Evolutionary conservation across 1,139 yeast species (phyloP).

Genomic region (Arxiozyma slooffiae): DNA sequence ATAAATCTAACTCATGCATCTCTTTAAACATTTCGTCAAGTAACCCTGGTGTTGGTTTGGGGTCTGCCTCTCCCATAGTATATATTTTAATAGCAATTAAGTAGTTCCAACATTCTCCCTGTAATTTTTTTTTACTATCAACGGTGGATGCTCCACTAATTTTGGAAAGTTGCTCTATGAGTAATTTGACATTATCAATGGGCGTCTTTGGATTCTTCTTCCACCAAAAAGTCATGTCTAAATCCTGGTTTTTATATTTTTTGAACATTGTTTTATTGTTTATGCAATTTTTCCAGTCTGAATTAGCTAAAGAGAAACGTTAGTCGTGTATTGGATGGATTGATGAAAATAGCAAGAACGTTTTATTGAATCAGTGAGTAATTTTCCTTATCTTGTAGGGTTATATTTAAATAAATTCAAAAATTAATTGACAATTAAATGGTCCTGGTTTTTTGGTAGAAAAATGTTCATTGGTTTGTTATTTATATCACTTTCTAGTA

Average conservation of each 20-base stretch:
- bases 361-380: background rate
- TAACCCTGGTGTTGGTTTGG: constrained; percentile 66
- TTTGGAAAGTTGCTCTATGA: constrained; percentile 63
- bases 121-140: constrained; percentile 49
- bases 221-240: constrained; percentile 75
- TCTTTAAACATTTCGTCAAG: constrained; percentile 42
- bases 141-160: constrained; percentile 17
- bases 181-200: constrained; percentile 63
- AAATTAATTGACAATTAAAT: background rate
- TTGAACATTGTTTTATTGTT: constrained; percentile 17
- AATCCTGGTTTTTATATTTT: constrained; percentile 25
- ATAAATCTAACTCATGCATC: constrained; percentile 48
- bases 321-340: background rate
- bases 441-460: background rate
- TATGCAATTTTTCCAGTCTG: background rate
- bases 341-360: background rate
- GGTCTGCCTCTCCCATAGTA: constrained; percentile 62
- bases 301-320: background rate
- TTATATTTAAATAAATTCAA: no score
- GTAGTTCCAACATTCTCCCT: constrained; percentile 68
- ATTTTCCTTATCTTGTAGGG: background rate
- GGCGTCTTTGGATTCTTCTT: constrained; percentile 90
- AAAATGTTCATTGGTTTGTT: background rate
- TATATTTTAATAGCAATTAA: constrained; percentile 58
- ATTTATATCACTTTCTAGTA: background rate